phyloP scores from a whole-genome alignment of 805 yeast genomes.

The Saccharomyces eubayanus region DNA sequence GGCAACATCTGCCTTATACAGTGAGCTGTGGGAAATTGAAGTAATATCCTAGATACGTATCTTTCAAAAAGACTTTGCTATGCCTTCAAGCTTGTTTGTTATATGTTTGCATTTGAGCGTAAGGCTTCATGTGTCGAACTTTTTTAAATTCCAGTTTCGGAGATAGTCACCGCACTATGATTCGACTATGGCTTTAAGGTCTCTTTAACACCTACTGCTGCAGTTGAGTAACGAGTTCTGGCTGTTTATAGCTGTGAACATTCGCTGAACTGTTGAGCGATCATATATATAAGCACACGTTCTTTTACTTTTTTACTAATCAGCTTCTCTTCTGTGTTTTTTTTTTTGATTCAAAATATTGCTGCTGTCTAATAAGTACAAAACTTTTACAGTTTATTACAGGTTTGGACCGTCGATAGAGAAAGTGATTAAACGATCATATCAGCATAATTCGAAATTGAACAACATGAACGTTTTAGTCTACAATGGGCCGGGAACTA shows the following conservation, averaged over 20 bases:
- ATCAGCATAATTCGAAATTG: neutral
- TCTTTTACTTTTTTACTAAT: neutral
- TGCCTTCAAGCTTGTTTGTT: neutral
- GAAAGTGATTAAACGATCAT: neutral
- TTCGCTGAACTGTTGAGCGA: neutral
- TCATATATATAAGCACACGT: neutral
- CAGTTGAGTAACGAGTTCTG: neutral
- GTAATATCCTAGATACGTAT: neutral
- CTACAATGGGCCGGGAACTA: slow-evolving; percentile 70
- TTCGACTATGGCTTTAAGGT: neutral
- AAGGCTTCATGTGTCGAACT: neutral
- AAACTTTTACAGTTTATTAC: neutral
- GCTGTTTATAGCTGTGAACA: neutral
- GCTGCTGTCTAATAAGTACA: neutral
- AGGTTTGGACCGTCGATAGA: neutral
- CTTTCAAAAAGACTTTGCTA: neutral
- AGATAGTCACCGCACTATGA: neutral
- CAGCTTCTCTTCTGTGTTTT: neutral
- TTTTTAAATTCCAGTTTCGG: neutral
- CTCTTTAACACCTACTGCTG: neutral
- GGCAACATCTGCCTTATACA: neutral
- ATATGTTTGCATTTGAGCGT: neutral
- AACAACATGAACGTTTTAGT: slow-evolving; percentile 62
- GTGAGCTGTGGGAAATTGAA: neutral
- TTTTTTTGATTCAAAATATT: neutral